Evolutionary conservation across 495 filamentous ascomycete genomes (phyloP).

Genomic region (Neurospora terricola): DNA sequence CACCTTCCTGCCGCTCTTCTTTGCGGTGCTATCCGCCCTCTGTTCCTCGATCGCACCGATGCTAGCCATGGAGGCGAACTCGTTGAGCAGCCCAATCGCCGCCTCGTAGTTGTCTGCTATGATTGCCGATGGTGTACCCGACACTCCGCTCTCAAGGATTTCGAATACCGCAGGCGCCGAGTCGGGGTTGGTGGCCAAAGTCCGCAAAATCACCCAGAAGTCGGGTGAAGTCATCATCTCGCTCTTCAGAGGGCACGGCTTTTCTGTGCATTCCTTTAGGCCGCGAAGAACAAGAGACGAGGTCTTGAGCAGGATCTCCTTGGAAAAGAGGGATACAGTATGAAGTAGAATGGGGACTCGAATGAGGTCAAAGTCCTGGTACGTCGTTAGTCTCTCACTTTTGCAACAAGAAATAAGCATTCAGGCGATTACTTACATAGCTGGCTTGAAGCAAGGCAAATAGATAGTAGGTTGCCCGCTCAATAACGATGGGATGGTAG

Average conservation of each 20-base stretch:
- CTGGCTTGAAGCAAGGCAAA: slow-evolving; percentile 74
- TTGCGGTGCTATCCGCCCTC: slow-evolving; percentile 48
- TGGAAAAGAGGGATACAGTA: slow-evolving; percentile 76
- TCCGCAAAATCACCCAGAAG: slow-evolving; percentile 88
- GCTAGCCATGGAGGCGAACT: slow-evolving; percentile 78
- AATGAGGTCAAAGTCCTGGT: slow-evolving; percentile 80
- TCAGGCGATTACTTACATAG: slow-evolving; percentile 53
- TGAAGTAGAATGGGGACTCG: slow-evolving; percentile 89
- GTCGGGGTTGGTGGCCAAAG: slow-evolving; percentile 55
- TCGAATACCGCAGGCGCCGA: slow-evolving; percentile 72
- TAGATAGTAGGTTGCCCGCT: slow-evolving; percentile 77
- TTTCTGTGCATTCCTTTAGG: slow-evolving; percentile 65
- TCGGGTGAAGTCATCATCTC: slow-evolving; percentile 94
- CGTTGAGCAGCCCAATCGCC: slow-evolving; percentile 70
- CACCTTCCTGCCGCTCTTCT: slow-evolving; percentile 36
- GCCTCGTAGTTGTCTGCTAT: slow-evolving; percentile 94
- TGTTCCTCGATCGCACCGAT: slow-evolving; percentile 74
- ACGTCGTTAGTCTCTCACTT: slow-evolving; percentile 9
- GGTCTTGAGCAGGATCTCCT: slow-evolving; percentile 63
- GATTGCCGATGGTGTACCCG: slow-evolving; percentile 58
- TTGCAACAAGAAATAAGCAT: not conserved
- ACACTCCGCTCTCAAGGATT: slow-evolving; percentile 64
- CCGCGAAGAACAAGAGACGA: slow-evolving; percentile 68
- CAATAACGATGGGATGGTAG: slow-evolving; percentile 70
- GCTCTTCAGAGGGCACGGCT: slow-evolving; percentile 65